Evolutionary conservation across 176 grass and related monocot genomes (phyloP), one percentile per base, ranked within the genome.

Genomic region (Triticum timopheevii): DNA sequence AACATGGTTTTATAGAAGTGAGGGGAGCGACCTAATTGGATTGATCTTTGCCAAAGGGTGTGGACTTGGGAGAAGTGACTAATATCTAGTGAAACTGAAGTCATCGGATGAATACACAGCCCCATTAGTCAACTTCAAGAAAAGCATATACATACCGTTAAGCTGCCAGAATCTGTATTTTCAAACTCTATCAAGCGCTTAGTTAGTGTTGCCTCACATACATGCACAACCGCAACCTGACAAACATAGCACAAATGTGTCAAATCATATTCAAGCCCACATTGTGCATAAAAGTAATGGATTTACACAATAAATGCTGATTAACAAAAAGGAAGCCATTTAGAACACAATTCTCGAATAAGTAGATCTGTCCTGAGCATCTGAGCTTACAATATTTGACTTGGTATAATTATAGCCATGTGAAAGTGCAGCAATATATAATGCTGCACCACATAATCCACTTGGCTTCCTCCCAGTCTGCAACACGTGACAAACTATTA

Each of bases 171-270:
- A 65, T 98, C 92, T 22, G 93, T 98, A 83, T 91, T 95, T 84
- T 98, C 96, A 80, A 98, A 98, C 82, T 98, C 96, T 56, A 98
- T 89, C 74, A 98, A 82, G 45, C 96, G 91, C 88, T 94, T 98
- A 34, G 93, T 98, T 76, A 98, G 80, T 28, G 96, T 98, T 79
- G 93, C 88, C 82, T 98, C 96, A 66, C 93, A 98, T 12, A 98
- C 81, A 84, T 98, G 96, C 56, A 95, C 96, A 80, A 98, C 90
- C 68, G 86, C 73, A 45, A 94, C 93, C 93, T 98, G 82, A 79
- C 49, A 90, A 92, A 79, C 49, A 86, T 87, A 86, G 75, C 79
- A 86, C 15, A 79, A 3, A 20, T 76, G 19, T 56, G 56, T 65
- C 50, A 47, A 65, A 24, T 11, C 10, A 42, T 68, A 66, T 30